Conservation (phyloP, 208 protist genomes). For the Strigomonas galati region DNA sequence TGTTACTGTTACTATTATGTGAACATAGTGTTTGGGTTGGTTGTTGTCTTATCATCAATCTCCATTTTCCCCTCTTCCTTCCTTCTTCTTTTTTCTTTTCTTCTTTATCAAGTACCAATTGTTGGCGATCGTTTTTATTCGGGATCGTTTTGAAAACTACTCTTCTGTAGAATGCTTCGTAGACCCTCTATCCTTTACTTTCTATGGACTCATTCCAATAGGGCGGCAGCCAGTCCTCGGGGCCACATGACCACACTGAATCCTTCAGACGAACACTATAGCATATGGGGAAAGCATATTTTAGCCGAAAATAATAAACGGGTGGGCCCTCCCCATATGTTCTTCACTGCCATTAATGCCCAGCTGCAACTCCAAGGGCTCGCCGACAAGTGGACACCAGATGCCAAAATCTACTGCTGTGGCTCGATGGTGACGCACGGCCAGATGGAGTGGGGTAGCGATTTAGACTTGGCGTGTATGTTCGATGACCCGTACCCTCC, state of each 20-base stretch:
- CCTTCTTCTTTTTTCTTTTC: not conserved
- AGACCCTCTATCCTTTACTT: not conserved
- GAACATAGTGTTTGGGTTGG: not conserved
- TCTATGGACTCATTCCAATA: not conserved
- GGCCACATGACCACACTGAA: not conserved
- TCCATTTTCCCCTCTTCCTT: not conserved
- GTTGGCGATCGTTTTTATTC: too few species aligned
- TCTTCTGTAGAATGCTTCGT: not conserved
- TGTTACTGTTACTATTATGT: not conserved
- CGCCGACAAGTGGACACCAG: slow-evolving; percentile 86
- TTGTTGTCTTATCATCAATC: slow-evolving; percentile 1
- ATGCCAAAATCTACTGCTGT: slow-evolving; percentile 88
- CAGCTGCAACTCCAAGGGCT: slow-evolving; percentile 82
- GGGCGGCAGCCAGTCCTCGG: not conserved
- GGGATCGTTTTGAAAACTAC: too few species aligned
- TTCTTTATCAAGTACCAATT: too few species aligned
- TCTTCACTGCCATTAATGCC: slow-evolving; percentile 69
- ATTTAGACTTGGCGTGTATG: slow-evolving; percentile 86
- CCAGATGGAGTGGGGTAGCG: slow-evolving; percentile 90
- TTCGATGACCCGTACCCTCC: slow-evolving; percentile 86
- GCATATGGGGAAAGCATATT: slow-evolving; percentile 68
- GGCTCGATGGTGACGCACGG: slow-evolving; percentile 85
- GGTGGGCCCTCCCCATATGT: slow-evolving; percentile 84
- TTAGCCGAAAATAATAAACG: slow-evolving; percentile 77
- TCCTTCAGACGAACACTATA: slow-evolving; percentile 65